A percentile compares a stretch with the other conserved stretches of the same genome.
Evolutionary conservation across 2,329 filamentous ascomycete species (phyloP).

Genomic region (Apiospora rasikravindrae): DNA sequence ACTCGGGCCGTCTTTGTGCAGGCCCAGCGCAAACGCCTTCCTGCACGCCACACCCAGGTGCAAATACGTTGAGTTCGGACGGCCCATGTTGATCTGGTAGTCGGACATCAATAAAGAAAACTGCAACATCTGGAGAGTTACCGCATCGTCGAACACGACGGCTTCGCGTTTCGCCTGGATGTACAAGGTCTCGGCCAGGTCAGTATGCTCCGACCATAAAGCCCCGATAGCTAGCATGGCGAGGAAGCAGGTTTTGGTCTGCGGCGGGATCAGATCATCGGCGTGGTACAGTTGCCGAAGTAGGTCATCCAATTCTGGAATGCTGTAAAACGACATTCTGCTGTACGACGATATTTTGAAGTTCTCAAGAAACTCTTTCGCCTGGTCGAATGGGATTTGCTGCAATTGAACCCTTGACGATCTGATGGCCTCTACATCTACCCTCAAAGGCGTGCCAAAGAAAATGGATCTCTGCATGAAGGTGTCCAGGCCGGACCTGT

Average conservation of each 20-base stretch:
- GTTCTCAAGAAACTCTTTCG: constrained; percentile 25
- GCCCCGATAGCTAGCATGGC: constrained; percentile 36
- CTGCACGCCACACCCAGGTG: constrained; percentile 35
- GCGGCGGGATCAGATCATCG: constrained; percentile 27
- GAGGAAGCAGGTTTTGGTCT: constrained; percentile 30
- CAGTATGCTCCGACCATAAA: constrained; percentile 31
- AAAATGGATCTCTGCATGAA: constrained; percentile 39
- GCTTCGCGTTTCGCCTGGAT: constrained; percentile 34
- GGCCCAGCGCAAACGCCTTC: constrained; percentile 37
- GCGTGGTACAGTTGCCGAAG: constrained; percentile 28
- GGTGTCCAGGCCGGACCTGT: constrained; percentile 34
- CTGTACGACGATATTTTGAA: constrained; percentile 28
- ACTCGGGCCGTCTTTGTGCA: constrained; percentile 33
- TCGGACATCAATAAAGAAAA: constrained; percentile 34
- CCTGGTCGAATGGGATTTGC: constrained; percentile 26
- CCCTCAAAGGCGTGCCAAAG: constrained; percentile 36
- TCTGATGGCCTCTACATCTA: constrained; percentile 25
- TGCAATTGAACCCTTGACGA: constrained; percentile 8
- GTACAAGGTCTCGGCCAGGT: constrained; percentile 33
- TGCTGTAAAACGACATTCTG: constrained; percentile 30
- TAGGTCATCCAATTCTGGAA: constrained; percentile 30
- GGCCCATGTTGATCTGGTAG: constrained; percentile 37
- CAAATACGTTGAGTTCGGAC: constrained; percentile 37
- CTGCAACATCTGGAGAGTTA: constrained; percentile 40
- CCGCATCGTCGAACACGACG: constrained; percentile 35